phyloP scores from a whole-genome alignment of 495 filamentous ascomycete genomes.

The Baudoinia panamericana region DNA sequence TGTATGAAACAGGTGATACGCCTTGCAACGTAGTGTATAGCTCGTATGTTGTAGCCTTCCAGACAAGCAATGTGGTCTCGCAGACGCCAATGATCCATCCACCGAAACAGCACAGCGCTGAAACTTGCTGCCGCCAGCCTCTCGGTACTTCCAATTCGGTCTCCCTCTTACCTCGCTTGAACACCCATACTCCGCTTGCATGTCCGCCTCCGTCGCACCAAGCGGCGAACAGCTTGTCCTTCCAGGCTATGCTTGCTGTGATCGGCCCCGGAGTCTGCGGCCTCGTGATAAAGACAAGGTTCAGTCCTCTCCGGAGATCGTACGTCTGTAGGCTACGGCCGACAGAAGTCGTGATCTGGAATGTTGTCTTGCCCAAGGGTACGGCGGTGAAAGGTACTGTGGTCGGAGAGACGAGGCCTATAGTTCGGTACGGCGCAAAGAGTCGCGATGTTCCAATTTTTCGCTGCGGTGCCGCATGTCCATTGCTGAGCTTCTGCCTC shows the following conservation, averaged over 20 bases:
- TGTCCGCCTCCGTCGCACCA: slow-evolving; percentile 51
- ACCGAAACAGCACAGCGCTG: slow-evolving; percentile 69
- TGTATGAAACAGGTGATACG: slow-evolving; percentile 31
- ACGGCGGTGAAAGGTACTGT: slow-evolving; percentile 75
- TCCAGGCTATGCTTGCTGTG: slow-evolving; percentile 78
- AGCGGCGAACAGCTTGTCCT: slow-evolving; percentile 71
- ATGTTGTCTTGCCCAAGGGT: slow-evolving; percentile 82
- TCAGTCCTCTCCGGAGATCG: slow-evolving; percentile 75
- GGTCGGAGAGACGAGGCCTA: slow-evolving; percentile 87
- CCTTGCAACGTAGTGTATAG: slow-evolving; percentile 70
- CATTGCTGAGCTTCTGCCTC: slow-evolving; percentile 55
- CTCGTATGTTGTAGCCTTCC: slow-evolving; percentile 71
- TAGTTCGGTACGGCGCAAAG: slow-evolving; percentile 85
- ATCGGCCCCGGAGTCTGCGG: slow-evolving; percentile 78
- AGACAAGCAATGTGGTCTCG: slow-evolving; percentile 64
- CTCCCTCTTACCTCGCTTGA: slow-evolving; percentile 81
- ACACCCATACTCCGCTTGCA: slow-evolving; percentile 71
- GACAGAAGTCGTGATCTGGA: slow-evolving; percentile 91
- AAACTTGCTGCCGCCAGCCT: slow-evolving; percentile 52
- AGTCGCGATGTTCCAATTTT: slow-evolving; percentile 45
- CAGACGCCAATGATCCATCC: slow-evolving; percentile 82
- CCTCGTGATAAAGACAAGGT: slow-evolving; percentile 79
- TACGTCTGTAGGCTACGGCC: slow-evolving; percentile 87
- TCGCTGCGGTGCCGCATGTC: slow-evolving; percentile 7
- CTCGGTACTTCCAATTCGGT: slow-evolving; percentile 54